Percentiles rank a stretch among this genome's conserved stretches.
Evolutionary conservation across 176 grass and related monocot species (phyloP).

Genomic region (bread wheat (Triticum aestivum)): DNA sequence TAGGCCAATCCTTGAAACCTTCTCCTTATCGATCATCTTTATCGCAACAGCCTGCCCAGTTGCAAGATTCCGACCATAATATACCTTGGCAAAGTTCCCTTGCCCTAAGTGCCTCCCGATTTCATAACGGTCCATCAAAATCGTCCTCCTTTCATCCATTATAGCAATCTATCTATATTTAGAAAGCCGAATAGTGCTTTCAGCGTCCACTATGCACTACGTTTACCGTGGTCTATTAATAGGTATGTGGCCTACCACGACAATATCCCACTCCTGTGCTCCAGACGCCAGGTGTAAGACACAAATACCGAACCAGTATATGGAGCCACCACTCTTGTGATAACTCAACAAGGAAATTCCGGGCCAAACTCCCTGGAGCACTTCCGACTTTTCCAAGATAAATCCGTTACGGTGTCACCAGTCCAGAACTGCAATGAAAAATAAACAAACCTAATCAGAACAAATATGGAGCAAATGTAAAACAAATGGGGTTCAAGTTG

Average conservation of each 20-base stretch:
- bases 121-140: constrained; percentile 53
- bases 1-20: constrained; percentile 26
- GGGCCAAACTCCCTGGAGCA: neutral
- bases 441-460: constrained; percentile 1
- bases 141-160: constrained; percentile 37
- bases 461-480: neutral
- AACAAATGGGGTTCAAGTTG: neutral
- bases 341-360: neutral
- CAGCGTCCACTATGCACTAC: no score
- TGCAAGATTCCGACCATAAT: constrained; percentile 36
- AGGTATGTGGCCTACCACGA: neutral
- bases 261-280: neutral
- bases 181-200: neutral
- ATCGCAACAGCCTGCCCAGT: constrained; percentile 46
- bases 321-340: neutral
- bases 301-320: neutral
- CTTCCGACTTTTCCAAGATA: neutral
- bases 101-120: constrained; percentile 50
- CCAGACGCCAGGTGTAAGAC: neutral
- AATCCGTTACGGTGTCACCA: neutral
- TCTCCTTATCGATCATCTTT: constrained; percentile 61
- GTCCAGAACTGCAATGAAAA: neutral
- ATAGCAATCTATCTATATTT: neutral
- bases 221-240: neutral
- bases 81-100: constrained; percentile 61